These are phyloP conservation scores for Lathyrus aphaca DNA, from an alignment of 306 rosid genomes.

Conservation along the genomic window DNA sequence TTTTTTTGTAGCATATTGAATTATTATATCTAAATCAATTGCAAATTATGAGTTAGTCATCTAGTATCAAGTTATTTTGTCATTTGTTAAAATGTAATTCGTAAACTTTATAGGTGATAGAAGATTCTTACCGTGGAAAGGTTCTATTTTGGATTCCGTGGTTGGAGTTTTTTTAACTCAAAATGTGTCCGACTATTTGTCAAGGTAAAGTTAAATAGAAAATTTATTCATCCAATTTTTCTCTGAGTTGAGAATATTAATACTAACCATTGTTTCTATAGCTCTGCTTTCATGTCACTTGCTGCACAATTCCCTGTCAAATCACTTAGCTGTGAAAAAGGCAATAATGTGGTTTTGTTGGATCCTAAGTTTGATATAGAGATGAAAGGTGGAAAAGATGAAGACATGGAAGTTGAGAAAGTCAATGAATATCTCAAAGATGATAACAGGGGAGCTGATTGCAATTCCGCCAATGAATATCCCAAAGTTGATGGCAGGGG, in stretches of 20 bases:
- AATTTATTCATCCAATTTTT: neutral
- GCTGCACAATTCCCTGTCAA: slow-evolving; percentile 53
- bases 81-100: too few species aligned
- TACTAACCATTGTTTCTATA: slow-evolving; percentile 26
- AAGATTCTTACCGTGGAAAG: slow-evolving; percentile 41
- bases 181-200: slow-evolving; percentile 38
- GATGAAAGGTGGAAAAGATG: slow-evolving; percentile 2
- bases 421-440: neutral
- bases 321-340: slow-evolving; percentile 8
- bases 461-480: neutral
- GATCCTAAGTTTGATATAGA: neutral
- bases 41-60: neutral
- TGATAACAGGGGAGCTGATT: neutral
- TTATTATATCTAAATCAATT: neutral
- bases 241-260: neutral
- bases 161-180: slow-evolving; percentile 44
- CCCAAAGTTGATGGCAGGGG: too few species aligned
- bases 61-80: too few species aligned
- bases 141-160: slow-evolving; percentile 44
- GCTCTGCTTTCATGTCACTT: slow-evolving; percentile 75
- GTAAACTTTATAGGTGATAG: slow-evolving; percentile 33
- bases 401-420: slow-evolving; percentile 5
- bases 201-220: slow-evolving; percentile 37
- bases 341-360: neutral
- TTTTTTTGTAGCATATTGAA: neutral